phyloP scores from a whole-genome alignment of 164 flowering plant species.

The Aristolochia fimbriata region DNA sequence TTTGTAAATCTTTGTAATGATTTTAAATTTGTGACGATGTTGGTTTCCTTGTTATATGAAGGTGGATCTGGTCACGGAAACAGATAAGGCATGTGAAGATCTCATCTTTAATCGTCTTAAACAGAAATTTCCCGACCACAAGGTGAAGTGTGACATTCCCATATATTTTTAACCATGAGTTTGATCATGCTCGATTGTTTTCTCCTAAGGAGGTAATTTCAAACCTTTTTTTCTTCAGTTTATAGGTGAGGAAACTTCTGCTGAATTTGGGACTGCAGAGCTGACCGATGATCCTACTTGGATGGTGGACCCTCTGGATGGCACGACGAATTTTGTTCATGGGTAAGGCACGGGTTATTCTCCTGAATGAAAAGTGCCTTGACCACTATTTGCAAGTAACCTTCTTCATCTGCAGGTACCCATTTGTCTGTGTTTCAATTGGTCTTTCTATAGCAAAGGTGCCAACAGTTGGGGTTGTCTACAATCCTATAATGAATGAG shows the following conservation, averaged over 20 bases:
- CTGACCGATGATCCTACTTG: constrained; percentile 91
- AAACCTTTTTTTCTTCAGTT: constrained; percentile 29
- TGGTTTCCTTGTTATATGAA: constrained; percentile 11
- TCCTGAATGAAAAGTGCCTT: background rate
- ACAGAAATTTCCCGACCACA: constrained; percentile 58
- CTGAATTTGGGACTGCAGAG: constrained; percentile 63
- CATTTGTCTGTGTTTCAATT: constrained; percentile 89
- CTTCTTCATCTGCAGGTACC: constrained; percentile 48
- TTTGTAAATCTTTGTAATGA: background rate
- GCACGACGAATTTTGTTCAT: constrained; percentile 96
- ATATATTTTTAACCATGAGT: background rate
- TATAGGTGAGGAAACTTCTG: constrained; percentile 96
- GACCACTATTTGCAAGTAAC: no score
- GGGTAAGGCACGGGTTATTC: constrained; percentile 31
- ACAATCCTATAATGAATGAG: constrained; percentile 92
- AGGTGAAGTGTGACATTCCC: constrained; percentile 31
- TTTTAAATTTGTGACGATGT: no score
- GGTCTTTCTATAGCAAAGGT: constrained; percentile 82
- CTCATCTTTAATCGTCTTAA: constrained; percentile 72
- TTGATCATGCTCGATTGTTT: constrained; percentile 1
- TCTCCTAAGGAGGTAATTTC: background rate
- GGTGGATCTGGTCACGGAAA: constrained; percentile 99
- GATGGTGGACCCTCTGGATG: constrained; percentile 98
- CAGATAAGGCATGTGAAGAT: constrained; percentile 94
- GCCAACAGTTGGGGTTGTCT: constrained; percentile 87